These are phyloP conservation scores for Penicillium brevicompactum DNA, from an alignment of 2,329 filamentous ascomycete species.

Conservation along the genomic window DNA sequence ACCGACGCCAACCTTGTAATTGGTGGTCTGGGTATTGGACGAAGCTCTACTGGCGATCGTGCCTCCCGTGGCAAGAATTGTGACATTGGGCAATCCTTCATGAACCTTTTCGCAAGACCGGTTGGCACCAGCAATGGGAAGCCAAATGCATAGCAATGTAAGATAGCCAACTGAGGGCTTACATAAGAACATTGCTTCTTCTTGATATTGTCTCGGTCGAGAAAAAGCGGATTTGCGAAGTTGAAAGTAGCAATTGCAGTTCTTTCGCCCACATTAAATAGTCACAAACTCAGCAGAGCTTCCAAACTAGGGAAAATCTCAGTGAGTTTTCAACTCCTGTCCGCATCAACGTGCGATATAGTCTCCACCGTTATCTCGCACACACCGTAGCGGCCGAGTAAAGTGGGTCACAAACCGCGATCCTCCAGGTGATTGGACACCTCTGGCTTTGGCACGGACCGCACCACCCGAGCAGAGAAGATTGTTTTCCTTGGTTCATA, in stretches of 20 bases:
- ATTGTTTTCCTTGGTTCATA: background rate
- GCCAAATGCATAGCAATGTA: background rate
- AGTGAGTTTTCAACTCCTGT: background rate
- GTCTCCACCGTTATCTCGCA: background rate
- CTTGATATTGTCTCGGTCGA: background rate
- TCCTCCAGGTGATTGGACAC: background rate
- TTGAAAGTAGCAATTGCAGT: background rate
- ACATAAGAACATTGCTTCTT: background rate
- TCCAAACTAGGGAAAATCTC: background rate
- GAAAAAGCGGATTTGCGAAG: background rate
- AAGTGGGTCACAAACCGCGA: background rate
- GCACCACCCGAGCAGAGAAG: too few species aligned
- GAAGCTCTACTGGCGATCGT: slow-evolving; percentile 1
- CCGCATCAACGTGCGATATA: background rate
- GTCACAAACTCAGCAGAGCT: background rate
- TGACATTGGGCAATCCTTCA: background rate
- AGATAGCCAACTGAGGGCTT: background rate
- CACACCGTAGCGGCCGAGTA: background rate
- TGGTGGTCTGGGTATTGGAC: slow-evolving; percentile 1
- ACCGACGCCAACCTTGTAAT: background rate
- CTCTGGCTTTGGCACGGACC: too few species aligned
- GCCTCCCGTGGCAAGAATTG: background rate
- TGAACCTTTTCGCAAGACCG: background rate
- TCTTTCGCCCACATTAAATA: background rate
- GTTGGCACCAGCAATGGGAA: background rate